Evolutionary conservation across 176 grass and related monocot genomes (phyloP).

Genomic region (Triticum aestivum): DNA sequence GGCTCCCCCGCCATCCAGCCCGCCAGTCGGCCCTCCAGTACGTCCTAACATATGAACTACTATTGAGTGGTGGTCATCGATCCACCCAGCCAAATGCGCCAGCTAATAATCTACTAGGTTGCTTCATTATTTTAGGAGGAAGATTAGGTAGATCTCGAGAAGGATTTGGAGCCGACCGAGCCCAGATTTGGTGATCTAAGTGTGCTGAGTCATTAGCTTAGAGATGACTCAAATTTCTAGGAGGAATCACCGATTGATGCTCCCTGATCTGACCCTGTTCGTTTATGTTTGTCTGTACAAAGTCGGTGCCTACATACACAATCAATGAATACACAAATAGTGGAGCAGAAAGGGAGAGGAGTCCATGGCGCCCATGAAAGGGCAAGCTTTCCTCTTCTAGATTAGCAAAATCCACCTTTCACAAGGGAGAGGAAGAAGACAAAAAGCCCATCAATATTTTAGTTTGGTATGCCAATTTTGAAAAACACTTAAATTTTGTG

Average conservation of each 20-base stretch:
- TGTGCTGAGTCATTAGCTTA: slow-evolving; percentile 17
- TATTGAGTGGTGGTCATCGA: too few relatives aligned
- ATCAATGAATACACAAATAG: neutral
- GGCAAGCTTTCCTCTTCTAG: slow-evolving; percentile 15
- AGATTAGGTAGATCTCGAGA: slow-evolving; percentile 44
- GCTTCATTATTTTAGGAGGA: neutral
- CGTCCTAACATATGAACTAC: too few relatives aligned
- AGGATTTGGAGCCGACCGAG: slow-evolving; percentile 34
- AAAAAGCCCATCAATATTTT: neutral
- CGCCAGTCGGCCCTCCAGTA: too few relatives aligned
- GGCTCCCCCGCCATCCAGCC: too few relatives aligned
- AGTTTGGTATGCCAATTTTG: too few relatives aligned
- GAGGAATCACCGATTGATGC: neutral
- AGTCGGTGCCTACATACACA: neutral
- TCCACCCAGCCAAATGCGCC: too few relatives aligned
- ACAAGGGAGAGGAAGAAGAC: neutral
- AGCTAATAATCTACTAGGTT: neutral
- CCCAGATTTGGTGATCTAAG: slow-evolving; percentile 44
- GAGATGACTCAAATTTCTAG: neutral
- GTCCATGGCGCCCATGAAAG: slow-evolving; percentile 7
- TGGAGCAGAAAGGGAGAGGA: neutral
- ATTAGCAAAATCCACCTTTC: slow-evolving; percentile 15
- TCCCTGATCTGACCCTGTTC: neutral
- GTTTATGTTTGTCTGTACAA: neutral
- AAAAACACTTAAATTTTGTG: neutral